These are phyloP conservation scores for Sanghuangporus sanghuang DNA, from an alignment of 1,284 basidiomycete genomes.

Conservation along the genomic window DNA sequence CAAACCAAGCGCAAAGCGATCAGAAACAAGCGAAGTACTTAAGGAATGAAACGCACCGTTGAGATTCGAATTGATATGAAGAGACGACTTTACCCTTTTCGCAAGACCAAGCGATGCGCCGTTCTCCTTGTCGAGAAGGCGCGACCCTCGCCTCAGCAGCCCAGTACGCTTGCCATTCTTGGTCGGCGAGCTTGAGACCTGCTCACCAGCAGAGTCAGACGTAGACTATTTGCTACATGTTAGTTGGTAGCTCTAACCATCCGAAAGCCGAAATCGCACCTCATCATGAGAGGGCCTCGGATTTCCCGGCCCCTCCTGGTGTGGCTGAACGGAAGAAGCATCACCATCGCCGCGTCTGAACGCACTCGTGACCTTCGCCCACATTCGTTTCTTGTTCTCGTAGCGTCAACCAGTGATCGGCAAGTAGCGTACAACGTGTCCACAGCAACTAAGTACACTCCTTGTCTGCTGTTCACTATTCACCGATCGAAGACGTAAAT, in stretches of 20 bases:
- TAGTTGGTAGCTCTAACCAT: too few species aligned
- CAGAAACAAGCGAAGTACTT: conserved; percentile 3
- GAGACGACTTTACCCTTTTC: conserved; percentile 52
- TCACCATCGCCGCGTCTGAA: conserved; percentile 41
- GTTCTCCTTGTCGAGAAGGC: conserved; percentile 27
- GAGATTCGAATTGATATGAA: conserved; percentile 33
- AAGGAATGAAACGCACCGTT: conserved; percentile 34
- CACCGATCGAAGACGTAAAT: background rate
- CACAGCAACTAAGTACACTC: background rate
- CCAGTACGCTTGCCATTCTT: conserved; percentile 27
- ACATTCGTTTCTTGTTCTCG: conserved; percentile 36
- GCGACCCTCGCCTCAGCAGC: conserved; percentile 34
- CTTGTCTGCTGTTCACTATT: background rate
- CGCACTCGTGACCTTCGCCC: conserved; percentile 54
- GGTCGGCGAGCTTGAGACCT: conserved; percentile 37
- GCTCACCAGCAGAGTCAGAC: conserved; percentile 30
- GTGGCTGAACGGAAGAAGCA: conserved; percentile 32
- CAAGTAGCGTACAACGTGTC: background rate
- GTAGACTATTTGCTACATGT: background rate
- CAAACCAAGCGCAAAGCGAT: background rate
- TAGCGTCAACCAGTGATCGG: too few species aligned
- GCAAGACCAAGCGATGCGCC: conserved; percentile 37
- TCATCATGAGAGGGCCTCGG: conserved; percentile 33
- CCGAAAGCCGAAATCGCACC: conserved; percentile 23
- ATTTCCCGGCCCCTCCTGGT: conserved; percentile 26